Base-by-base conservation (phyloP, 208 protist genomes). In the Leishmania martiniquensis region DNA sequence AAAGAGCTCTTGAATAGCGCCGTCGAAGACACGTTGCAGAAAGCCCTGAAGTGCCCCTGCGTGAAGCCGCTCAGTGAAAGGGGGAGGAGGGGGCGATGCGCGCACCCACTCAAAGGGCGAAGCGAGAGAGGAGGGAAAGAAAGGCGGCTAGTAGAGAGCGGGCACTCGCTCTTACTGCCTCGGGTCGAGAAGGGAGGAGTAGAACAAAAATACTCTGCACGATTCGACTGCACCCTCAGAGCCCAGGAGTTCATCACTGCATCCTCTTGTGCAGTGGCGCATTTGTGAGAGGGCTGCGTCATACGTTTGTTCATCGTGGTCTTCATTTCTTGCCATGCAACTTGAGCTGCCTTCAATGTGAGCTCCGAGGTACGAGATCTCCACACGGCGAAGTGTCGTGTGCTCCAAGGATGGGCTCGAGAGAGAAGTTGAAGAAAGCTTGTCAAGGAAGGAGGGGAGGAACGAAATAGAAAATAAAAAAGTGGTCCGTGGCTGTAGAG, bases 401-500 rank as follows among this genome's bases (percentile, higher is more conserved):
- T 47, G 37, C 42, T 49, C 42, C 42, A 44, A 13, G 42, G 44
- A 69, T 17, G 42, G 49, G 49, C 65, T 32, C 39, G 12, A 69
- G 22, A 69, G 29, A 69, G 20, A 12, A 69, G 42, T 69, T 22
- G 9, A 59, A 68, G 42, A 15, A 4, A 2, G 44, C 32, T 20
- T 7, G n/a, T 4, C 37, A 42, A 52, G 29, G 20, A 20, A 69
- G 59, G 2, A 57, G n/a, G n/a, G n/a, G n/a, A n/a, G n/a, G 55
- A n/a, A n/a, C 29, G 29, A 32, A 45, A n/a, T 39, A 59, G n/a
- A n/a, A n/a, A n/a, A n/a, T n/a, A n/a, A n/a, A n/a, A n/a, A n/a
- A n/a, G n/a, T n/a, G n/a, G n/a, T n/a, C n/a, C n/a, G 22, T 75
- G 51, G 12, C 52, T 75, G 39, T 63, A 65, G 25, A 51, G 10